Base-by-base conservation (phyloP, 805 yeast genomes). In the Sugiyamaella valdiviana region DNA sequence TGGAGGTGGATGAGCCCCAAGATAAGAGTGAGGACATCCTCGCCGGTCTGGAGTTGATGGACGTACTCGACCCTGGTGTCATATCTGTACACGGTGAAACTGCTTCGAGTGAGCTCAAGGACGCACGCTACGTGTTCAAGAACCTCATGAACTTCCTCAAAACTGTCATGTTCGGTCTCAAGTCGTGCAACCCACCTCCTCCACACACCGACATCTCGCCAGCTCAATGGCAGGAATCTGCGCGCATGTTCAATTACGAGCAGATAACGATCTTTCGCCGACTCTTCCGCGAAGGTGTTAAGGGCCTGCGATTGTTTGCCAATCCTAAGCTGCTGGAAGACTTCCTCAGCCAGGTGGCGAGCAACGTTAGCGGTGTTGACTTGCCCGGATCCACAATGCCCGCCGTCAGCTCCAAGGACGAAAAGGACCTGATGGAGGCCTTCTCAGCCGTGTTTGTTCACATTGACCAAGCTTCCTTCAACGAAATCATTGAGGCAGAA, bases 381-480 rank as follows among this genome's bases (percentile, higher is more conserved):
- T 57, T 62, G 45, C 57, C 53, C 14, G 91, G 89, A 6, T 91
- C 95, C 4, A 83, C 83, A 50, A 67, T 86, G 36, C 95, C 96
- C 3, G 85, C 87, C 10, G 80, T 90, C 1, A 85, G 95, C 0
- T 81, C 95, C 0, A 89, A 88, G 57, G 98, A 91, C 60, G 96
- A 90, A 50, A 88, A 90, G 57, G 99, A 93, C 58, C 71, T 90
- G 50, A 89, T 93, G 96, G 99, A 95, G 61, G 83, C 89, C 2
- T 80, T 93, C 63, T 96, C 96, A 0, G 84, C 95, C 1, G 86
- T 93, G 58, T 93, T 88, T 66, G 86, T 89, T 56, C 95, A 88
- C 62, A 78, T 95, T 48, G 99, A 95, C 61, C 90, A 95, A 17
- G 89, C 98, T 0, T 85, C 97, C 0, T 95, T 95, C 66, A 90